phyloP scores from a whole-genome alignment of 805 yeast species.

The Wickerhamomyces strasburgensis region DNA sequence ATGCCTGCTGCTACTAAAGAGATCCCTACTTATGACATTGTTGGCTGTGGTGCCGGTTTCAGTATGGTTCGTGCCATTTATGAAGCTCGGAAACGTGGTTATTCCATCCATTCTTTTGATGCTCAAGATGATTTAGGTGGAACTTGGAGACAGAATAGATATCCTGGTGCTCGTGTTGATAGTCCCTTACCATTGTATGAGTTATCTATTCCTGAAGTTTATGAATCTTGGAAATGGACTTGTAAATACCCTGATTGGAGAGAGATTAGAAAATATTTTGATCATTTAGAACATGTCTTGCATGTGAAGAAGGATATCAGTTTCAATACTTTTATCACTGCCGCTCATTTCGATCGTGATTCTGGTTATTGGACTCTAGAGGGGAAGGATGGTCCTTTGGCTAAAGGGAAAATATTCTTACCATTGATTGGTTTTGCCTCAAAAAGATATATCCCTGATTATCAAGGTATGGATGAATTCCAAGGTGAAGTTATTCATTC shows the following conservation, averaged over 20 bases:
- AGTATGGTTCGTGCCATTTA: not conserved
- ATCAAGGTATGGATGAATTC: not conserved
- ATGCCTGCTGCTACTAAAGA: not conserved
- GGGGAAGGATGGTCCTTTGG: not conserved
- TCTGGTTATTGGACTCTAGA: not conserved
- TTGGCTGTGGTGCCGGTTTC: not conserved
- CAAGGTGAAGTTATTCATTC: not conserved
- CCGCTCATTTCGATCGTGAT: not conserved
- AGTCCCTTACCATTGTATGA: not conserved
- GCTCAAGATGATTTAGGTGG: not conserved
- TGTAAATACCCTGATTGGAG: not conserved
- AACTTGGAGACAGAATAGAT: not conserved
- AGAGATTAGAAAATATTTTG: not conserved
- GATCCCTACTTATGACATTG: not conserved
- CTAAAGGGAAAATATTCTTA: not conserved
- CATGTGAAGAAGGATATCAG: not conserved
- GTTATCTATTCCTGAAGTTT: not conserved
- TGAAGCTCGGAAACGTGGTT: not conserved
- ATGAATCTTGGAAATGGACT: not conserved
- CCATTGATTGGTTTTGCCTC: not conserved
- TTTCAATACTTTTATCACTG: not conserved
- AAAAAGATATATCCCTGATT: not conserved
- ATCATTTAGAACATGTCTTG: not conserved
- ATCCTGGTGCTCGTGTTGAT: not conserved
- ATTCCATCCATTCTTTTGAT: not conserved